phyloP scores from a whole-genome alignment of 2,329 filamentous ascomycete species.

The Exophiala sideris region DNA sequence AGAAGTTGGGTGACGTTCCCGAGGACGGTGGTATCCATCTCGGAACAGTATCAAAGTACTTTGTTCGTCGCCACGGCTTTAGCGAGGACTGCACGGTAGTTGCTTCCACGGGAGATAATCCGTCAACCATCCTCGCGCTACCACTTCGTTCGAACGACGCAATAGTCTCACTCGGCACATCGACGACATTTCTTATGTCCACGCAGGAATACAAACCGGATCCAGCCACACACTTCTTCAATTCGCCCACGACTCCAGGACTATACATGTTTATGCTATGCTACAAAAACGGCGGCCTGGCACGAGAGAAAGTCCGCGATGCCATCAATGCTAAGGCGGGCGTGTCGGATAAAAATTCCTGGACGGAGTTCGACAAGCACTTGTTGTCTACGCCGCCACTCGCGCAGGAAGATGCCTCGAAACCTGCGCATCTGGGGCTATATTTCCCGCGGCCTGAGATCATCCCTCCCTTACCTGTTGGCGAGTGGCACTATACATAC shows the following conservation, averaged over 20 bases:
- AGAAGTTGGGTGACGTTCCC: constrained; percentile 76
- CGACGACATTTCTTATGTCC: constrained; percentile 96
- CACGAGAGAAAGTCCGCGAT: constrained; percentile 85
- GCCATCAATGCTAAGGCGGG: constrained; percentile 58
- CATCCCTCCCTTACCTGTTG: constrained; percentile 81
- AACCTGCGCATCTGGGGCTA: constrained; percentile 78
- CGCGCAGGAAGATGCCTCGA: constrained; percentile 53
- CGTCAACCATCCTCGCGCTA: constrained; percentile 86
- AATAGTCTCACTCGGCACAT: constrained; percentile 91
- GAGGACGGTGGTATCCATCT: constrained; percentile 77
- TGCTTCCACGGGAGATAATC: constrained; percentile 94
- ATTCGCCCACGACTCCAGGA: constrained; percentile 84
- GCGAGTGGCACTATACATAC: constrained; percentile 80
- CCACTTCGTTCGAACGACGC: constrained; percentile 84
- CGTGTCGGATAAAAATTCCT: constrained; percentile 53
- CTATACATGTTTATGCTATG: constrained; percentile 99
- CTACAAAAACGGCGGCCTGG: constrained; percentile 96
- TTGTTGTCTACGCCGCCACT: constrained; percentile 68
- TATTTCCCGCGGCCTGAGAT: constrained; percentile 96
- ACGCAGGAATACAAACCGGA: constrained; percentile 88
- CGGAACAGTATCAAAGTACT: constrained; percentile 74
- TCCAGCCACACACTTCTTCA: constrained; percentile 94
- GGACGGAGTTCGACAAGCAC: constrained; percentile 75
- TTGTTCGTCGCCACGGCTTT: constrained; percentile 75
- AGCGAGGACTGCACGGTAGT: constrained; percentile 68